Evolutionary conservation across 2,329 filamentous ascomycete genomes (phyloP).

Genomic region (Paraphaeosphaeria sporulosa): DNA sequence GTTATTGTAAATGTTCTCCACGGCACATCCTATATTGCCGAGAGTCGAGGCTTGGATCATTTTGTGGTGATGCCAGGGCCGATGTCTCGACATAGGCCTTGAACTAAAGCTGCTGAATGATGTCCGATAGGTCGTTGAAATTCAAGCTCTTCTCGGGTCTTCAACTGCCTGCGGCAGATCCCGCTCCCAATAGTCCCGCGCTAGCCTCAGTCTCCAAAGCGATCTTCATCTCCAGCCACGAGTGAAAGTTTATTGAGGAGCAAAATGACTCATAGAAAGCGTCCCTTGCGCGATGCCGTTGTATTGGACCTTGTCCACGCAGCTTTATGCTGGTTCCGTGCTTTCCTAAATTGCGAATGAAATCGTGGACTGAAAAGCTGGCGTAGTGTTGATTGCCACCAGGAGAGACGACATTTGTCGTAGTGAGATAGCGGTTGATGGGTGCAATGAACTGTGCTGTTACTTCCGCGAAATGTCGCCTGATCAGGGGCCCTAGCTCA

Average conservation of each 20-base stretch:
- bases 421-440: constrained; percentile 51
- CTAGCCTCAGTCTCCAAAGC: constrained; percentile 50
- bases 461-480: constrained; percentile 52
- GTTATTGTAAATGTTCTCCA: too few species aligned
- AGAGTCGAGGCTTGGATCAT: too few species aligned
- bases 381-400: constrained; percentile 49
- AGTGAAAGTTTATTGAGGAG: constrained; percentile 49
- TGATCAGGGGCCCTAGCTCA: constrained; percentile 47
- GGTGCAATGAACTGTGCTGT: constrained; percentile 52
- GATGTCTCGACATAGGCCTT: background rate
- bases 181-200: constrained; percentile 42
- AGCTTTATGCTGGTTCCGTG: constrained; percentile 50
- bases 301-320: constrained; percentile 47
- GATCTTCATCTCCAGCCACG: constrained; percentile 53
- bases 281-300: constrained; percentile 47
- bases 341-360: constrained; percentile 48
- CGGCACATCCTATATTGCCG: too few species aligned
- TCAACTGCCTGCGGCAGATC: constrained; percentile 7
- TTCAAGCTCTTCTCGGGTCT: background rate
- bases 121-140: background rate
- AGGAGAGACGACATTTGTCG: constrained; percentile 43
- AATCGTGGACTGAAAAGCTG: constrained; percentile 48
- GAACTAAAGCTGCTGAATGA: background rate
- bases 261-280: constrained; percentile 50
- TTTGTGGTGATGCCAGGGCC: too few species aligned